phyloP scores from a whole-genome alignment of 2,329 filamentous ascomycete species.

The Fonsecaea monophora region DNA sequence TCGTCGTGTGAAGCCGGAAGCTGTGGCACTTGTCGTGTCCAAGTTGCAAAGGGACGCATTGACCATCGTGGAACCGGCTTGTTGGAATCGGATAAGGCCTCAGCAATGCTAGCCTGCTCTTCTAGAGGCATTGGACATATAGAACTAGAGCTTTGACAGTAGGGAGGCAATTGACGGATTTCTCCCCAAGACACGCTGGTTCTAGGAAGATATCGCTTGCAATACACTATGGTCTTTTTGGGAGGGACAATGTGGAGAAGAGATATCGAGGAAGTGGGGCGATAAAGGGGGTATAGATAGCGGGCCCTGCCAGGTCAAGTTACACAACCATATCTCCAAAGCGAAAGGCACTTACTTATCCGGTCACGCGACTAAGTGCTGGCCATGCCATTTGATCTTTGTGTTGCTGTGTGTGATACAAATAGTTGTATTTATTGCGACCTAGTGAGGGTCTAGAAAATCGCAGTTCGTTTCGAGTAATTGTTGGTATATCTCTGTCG shows the following conservation, averaged over 20 bases:
- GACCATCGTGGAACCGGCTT: conserved; percentile 16
- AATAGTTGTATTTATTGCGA: neutral
- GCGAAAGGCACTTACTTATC: neutral
- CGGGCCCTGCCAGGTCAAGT: neutral
- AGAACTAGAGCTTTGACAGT: conserved; percentile 16
- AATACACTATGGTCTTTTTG: neutral
- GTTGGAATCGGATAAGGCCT: conserved; percentile 16
- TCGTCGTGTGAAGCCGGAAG: conserved; percentile 17
- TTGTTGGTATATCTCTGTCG: neutral
- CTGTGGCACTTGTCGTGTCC: conserved; percentile 15
- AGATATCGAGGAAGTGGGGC: conserved; percentile 1
- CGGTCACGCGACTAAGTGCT: neutral
- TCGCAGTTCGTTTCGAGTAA: neutral
- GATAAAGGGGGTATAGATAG: neutral
- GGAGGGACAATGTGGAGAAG: neutral
- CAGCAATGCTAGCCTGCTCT: conserved; percentile 15
- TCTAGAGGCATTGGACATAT: conserved; percentile 17
- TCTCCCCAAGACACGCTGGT: neutral
- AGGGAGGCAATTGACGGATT: neutral
- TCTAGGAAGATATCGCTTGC: neutral
- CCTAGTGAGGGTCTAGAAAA: neutral
- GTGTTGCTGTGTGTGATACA: neutral
- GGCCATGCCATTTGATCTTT: neutral
- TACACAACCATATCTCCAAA: neutral
- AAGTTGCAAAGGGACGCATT: conserved; percentile 15